Percentiles rank a stretch among this genome's conserved stretches.
phyloP scores from a whole-genome alignment of 345 rosid species.

The Brassica juncea region DNA sequence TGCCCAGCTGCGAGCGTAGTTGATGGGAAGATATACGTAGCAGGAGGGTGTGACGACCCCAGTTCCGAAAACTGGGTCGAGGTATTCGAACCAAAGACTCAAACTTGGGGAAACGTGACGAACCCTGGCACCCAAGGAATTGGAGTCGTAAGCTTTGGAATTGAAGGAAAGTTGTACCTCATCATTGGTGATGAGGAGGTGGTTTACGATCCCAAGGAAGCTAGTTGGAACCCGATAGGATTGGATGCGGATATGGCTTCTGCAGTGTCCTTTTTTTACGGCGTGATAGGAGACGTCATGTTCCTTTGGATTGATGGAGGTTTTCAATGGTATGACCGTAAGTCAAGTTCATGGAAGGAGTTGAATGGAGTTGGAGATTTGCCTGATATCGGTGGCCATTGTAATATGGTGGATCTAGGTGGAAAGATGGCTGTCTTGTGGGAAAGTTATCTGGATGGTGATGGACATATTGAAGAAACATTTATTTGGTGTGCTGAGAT shows the following conservation, averaged over 20 bases:
- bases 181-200: background rate
- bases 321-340: constrained; percentile 5
- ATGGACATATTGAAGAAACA: too few relatives aligned
- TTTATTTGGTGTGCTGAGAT: too few relatives aligned
- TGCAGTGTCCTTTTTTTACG: background rate
- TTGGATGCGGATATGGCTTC: background rate
- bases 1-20: background rate
- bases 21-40: constrained; percentile 25
- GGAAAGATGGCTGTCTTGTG: background rate
- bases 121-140: background rate
- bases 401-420: constrained; percentile 17
- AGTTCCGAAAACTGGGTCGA: background rate
- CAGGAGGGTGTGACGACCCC: background rate
- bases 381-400: background rate
- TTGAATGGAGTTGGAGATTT: background rate
- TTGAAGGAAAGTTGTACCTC: constrained; percentile 12
- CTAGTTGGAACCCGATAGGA: background rate
- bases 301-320: background rate
- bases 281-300: background rate
- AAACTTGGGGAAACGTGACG: background rate
- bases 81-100: constrained; percentile 12
- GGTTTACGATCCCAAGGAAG: constrained; percentile 6
- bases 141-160: background rate
- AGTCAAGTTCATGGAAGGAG: background rate
- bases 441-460: too few relatives aligned